Conservation (phyloP, 352 stramenopile genomes). For the Phytophthora ramorum region DNA sequence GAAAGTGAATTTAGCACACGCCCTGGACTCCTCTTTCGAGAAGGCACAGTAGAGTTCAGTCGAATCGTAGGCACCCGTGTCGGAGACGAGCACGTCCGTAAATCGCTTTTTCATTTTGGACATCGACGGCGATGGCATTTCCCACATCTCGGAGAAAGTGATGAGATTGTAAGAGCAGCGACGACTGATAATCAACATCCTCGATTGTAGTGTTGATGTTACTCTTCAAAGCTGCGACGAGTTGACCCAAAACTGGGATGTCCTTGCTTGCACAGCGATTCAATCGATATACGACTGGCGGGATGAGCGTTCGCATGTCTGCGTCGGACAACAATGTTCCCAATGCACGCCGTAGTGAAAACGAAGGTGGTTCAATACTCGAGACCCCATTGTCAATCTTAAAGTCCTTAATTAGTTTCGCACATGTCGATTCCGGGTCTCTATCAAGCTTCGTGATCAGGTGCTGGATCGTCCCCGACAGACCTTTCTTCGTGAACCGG, state of each 20-base stretch:
- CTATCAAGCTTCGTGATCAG: slow-evolving; percentile 19
- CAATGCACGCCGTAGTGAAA: neutral
- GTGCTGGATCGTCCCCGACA: slow-evolving; percentile 12
- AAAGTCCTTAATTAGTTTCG: neutral
- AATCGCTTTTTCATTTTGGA: slow-evolving; percentile 15
- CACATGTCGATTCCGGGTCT: slow-evolving; percentile 22
- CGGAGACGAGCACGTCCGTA: slow-evolving; percentile 18
- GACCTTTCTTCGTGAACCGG: slow-evolving; percentile 11
- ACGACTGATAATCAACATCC: slow-evolving; percentile 23
- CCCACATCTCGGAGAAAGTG: slow-evolving; percentile 53
- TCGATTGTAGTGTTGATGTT: neutral
- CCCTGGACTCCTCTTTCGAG: slow-evolving; percentile 37
- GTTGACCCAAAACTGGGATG: neutral
- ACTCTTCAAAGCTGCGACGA: neutral
- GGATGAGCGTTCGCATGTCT: neutral
- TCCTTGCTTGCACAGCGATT: neutral
- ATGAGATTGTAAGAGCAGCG: slow-evolving; percentile 44
- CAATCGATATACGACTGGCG: neutral
- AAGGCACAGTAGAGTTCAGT: slow-evolving; percentile 53
- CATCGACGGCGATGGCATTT: slow-evolving; percentile 20
- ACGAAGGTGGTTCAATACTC: neutral
- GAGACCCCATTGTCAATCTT: neutral
- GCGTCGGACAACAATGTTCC: neutral
- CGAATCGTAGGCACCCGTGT: slow-evolving; percentile 3
- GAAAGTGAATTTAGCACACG: slow-evolving; percentile 19